Conservation (phyloP, 805 yeast species). For the Starmerella sirachaensis region DNA sequence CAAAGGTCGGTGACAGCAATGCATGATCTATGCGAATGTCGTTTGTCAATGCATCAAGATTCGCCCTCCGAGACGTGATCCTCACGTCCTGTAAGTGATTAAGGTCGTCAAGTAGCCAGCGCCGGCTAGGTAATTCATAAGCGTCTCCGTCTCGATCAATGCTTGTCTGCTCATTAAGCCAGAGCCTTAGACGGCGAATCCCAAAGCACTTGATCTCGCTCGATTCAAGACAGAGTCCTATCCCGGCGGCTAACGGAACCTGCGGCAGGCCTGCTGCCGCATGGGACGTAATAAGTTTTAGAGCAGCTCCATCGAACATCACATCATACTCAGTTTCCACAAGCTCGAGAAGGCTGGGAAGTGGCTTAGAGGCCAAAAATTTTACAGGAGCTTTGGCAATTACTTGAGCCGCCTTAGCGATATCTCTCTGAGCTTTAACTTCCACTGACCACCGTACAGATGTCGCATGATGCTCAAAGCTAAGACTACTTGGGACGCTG, state of each 20-base stretch:
- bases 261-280: conserved; percentile 16
- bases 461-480: not conserved
- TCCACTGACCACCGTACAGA: conserved; percentile 14
- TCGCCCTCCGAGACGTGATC: too few relatives aligned
- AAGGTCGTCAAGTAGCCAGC: conserved; percentile 13
- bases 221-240: conserved; percentile 7
- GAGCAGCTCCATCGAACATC: conserved; percentile 1
- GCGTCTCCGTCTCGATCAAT: not conserved
- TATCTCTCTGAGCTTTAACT: not conserved
- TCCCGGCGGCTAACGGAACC: conserved; percentile 12
- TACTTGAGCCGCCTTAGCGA: not conserved
- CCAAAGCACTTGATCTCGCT: conserved; percentile 2
- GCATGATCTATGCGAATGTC: conserved; percentile 11
- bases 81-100: not conserved
- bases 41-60: conserved; percentile 4
- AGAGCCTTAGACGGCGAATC: conserved; percentile 7
- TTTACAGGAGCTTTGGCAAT: not conserved
- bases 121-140: conserved; percentile 2
- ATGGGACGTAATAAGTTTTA: conserved; percentile 11
- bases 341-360: conserved; percentile 10
- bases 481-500: conserved; percentile 7
- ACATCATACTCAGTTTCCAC: conserved; percentile 12
- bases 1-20: conserved; percentile 9
- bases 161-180: conserved; percentile 7
- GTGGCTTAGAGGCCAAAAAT: conserved; percentile 7